Evolutionary conservation across 1,284 basidiomycete genomes (phyloP), one percentile per base, ranked within the genome.

Genomic region (Marasmius tenuissimus): DNA sequence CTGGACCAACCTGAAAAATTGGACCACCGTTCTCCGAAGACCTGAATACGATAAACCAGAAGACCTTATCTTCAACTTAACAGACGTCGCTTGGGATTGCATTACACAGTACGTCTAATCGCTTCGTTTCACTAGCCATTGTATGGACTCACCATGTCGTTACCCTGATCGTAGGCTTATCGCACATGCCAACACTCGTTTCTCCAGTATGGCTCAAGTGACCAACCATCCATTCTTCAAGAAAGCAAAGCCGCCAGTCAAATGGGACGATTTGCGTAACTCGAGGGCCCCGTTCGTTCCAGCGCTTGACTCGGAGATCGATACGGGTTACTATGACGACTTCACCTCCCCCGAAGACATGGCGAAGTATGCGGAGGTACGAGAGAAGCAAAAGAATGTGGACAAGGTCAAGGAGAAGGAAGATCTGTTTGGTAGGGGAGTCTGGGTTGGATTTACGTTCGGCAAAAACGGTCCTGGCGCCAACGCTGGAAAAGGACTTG

Each of bases 1-100:
- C 0, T 99, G 97, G 96, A 95, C 95, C 20, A 99, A 99, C 75
- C 79, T 99, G 68, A 98, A 98, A 78, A 98, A 98, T 75, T 99
- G 97, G 97, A 86, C 89, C 27, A 92, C 92, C 68, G 94, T 96
- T 3, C 83, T 99, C 4, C 83, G 92, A 20, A 78, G 97, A 64
- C 97, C 97, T 1, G 92, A 97, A 67, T 99, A 99, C 71, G 96
- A 98, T 72, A 91, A 93, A 67, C 92, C 93, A 2, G 96, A 99
- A 73, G 97, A 99, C 76, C 81, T 97, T 58, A 95, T 99, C 69
- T 99, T 99, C 83, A 99, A 99, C 78, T 81, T 99, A 66, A 87
- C 87, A 2, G 97, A 99, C 73, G 77, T 90, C 9, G 95, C 96
- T 1, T 99, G 97, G 97, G 93, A 97, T 71, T 93, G 92, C n/a